Percentiles rank a stretch among this genome's conserved stretches.
These are phyloP conservation scores for Auricularia sp. DNA, from an alignment of 768 basidiomycete genomes.

Conservation along the genomic window DNA sequence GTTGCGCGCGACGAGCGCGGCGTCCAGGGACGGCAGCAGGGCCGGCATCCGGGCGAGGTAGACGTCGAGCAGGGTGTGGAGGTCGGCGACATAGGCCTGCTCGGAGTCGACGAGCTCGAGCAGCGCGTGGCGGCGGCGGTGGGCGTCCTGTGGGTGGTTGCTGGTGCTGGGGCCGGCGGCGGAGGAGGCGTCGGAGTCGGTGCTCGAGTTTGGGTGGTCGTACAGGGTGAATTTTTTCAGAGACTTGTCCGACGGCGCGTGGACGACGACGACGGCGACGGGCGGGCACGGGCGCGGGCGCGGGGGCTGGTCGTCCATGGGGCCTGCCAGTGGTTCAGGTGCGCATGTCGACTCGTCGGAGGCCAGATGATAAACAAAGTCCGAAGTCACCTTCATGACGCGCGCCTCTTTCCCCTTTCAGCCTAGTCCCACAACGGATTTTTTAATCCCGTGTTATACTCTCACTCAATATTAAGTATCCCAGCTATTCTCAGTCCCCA, in stretches of 20 bases:
- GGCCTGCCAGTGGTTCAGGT: too few relatives aligned
- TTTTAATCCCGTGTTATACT: too few relatives aligned
- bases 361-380: too few relatives aligned
- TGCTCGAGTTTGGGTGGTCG: neutral
- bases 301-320: too few relatives aligned
- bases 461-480: too few relatives aligned
- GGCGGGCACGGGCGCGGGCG: too few relatives aligned
- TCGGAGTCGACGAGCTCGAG: slow-evolving; percentile 82
- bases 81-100: slow-evolving; percentile 67
- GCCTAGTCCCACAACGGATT: too few relatives aligned
- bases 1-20: slow-evolving; percentile 55
- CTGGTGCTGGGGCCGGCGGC: too few relatives aligned
- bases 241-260: neutral
- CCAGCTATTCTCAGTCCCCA: too few relatives aligned
- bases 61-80: slow-evolving; percentile 39
- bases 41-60: slow-evolving; percentile 21
- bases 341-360: too few relatives aligned
- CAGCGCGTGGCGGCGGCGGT: slow-evolving; percentile 56
- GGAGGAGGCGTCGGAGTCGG: neutral
- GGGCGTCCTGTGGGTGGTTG: neutral
- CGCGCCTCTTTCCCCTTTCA: too few relatives aligned
- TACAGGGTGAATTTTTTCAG: neutral
- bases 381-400: too few relatives aligned
- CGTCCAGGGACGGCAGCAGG: slow-evolving; percentile 41
- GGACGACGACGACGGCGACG: neutral